A percentile compares a stretch with the other conserved stretches of the same genome.
Conservation (phyloP, 352 stramenopile species). For the Phytophthora europaea region DNA sequence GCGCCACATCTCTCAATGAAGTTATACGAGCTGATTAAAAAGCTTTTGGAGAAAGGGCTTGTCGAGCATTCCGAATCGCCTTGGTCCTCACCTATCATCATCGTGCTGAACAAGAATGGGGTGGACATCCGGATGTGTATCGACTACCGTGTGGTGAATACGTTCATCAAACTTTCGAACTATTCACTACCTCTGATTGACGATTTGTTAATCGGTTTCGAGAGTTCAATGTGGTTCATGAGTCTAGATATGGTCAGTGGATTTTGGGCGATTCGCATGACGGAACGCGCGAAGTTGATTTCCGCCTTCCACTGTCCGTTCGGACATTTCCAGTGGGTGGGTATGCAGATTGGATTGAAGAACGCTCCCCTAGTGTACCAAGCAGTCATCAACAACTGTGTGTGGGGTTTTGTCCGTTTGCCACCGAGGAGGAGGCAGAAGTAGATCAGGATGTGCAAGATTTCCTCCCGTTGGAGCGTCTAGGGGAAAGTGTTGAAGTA, state of each 20-base stretch:
- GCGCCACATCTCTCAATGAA: slow-evolving; percentile 1
- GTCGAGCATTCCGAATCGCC: background rate
- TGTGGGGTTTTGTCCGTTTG: slow-evolving; percentile 21
- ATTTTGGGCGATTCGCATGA: slow-evolving; percentile 40
- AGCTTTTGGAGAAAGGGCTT: slow-evolving; percentile 3
- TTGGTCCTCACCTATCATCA: background rate
- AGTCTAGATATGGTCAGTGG: slow-evolving; percentile 21
- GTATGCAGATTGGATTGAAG: slow-evolving; percentile 26
- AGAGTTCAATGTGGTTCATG: slow-evolving; percentile 24
- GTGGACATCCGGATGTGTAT: slow-evolving; percentile 29
- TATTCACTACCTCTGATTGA: slow-evolving; percentile 36
- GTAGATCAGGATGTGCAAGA: slow-evolving; percentile 7
- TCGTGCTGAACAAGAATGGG: slow-evolving; percentile 13
- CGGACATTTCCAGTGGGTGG: slow-evolving; percentile 31
- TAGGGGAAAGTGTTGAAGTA: background rate
- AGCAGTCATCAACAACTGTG: slow-evolving; percentile 18
- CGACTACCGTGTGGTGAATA: slow-evolving; percentile 27
- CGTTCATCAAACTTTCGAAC: slow-evolving; percentile 17
- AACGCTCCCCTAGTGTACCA: slow-evolving; percentile 31
- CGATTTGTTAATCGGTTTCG: slow-evolving; percentile 35
- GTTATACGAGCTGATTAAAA: slow-evolving; percentile 8
- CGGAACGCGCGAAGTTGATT: slow-evolving; percentile 14
- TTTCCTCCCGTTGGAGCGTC: background rate
- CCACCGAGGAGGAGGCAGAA: background rate
- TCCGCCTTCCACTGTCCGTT: slow-evolving; percentile 32